A percentile compares a stretch with the other conserved stretches of the same genome.
phyloP scores from a whole-genome alignment of 805 yeast species.

The Yamadazyma kitorensis region DNA sequence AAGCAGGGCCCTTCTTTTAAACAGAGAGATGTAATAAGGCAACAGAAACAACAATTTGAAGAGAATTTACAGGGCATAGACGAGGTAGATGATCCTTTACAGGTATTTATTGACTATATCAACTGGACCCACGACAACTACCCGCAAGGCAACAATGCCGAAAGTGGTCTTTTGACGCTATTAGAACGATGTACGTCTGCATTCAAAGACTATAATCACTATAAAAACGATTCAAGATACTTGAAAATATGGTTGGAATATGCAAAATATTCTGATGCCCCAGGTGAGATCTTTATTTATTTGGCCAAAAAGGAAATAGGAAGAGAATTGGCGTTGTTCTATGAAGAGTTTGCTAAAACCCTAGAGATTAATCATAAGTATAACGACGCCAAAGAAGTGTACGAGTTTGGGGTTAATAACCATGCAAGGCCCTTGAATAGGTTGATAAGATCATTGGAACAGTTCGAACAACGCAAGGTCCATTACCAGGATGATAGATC shows the following conservation, averaged over 20 bases:
- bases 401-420: conserved; percentile 52
- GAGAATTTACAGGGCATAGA: conserved; percentile 45
- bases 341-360: conserved; percentile 72
- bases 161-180: conserved; percentile 62
- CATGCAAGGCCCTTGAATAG: conserved; percentile 62
- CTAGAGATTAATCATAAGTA: conserved; percentile 50
- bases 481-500: conserved; percentile 12
- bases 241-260: conserved; percentile 80
- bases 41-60: conserved; percentile 50
- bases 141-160: conserved; percentile 60
- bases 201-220: conserved; percentile 62
- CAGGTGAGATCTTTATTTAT: conserved; percentile 67
- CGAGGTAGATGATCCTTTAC: conserved; percentile 81
- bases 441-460: conserved; percentile 33
- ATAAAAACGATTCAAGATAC: conserved; percentile 81
- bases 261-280: conserved; percentile 63
- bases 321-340: conserved; percentile 58
- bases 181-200: conserved; percentile 70
- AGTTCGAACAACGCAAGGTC: conserved; percentile 42
- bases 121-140: conserved; percentile 64
- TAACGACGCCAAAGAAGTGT: conserved; percentile 59
- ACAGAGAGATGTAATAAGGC: conserved; percentile 22
- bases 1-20: conserved; percentile 16
- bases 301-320: conserved; percentile 75
- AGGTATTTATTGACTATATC: conserved; percentile 69